phyloP scores from a whole-genome alignment of 2,329 filamentous ascomycete species.

The Exophiala dermatitidis region DNA sequence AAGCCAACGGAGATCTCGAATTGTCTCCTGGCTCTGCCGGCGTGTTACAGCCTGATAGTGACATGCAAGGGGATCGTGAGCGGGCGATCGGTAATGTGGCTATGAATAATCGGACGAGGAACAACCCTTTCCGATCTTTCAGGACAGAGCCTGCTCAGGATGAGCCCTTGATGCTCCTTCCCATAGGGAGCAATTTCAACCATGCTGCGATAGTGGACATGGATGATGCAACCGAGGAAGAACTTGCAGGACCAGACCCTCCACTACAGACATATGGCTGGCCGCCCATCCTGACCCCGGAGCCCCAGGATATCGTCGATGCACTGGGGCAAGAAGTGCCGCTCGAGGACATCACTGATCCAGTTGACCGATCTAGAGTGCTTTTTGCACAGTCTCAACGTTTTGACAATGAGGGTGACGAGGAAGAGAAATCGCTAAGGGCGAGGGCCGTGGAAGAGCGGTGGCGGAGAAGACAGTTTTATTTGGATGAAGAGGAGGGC shows the following conservation, averaged over 20 bases:
- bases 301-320: conserved; percentile 34
- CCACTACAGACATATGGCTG: conserved; percentile 22
- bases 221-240: conserved; percentile 17
- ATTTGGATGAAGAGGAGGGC: conserved; percentile 79
- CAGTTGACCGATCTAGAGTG: conserved; percentile 37
- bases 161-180: conserved; percentile 17
- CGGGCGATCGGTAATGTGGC: conserved; percentile 50
- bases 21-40: conserved; percentile 47
- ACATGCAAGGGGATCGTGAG: conserved; percentile 55
- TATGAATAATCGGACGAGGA: conserved; percentile 13
- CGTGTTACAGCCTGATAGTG: conserved; percentile 53
- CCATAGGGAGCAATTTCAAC: conserved; percentile 11
- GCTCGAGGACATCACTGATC: conserved; percentile 38
- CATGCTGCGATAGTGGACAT: conserved; percentile 10
- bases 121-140: conserved; percentile 18
- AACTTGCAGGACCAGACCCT: conserved; percentile 14
- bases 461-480: conserved; percentile 72
- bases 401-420: conserved; percentile 35
- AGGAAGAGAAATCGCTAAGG: conserved; percentile 33
- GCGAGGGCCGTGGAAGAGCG: conserved; percentile 54
- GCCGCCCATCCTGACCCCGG: conserved; percentile 15
- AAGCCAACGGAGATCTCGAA: conserved; percentile 57
- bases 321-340: conserved; percentile 39
- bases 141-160: conserved; percentile 16
- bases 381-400: conserved; percentile 35